Conservation (phyloP, 345 rosid species). For the Iberis pinnata region DNA sequence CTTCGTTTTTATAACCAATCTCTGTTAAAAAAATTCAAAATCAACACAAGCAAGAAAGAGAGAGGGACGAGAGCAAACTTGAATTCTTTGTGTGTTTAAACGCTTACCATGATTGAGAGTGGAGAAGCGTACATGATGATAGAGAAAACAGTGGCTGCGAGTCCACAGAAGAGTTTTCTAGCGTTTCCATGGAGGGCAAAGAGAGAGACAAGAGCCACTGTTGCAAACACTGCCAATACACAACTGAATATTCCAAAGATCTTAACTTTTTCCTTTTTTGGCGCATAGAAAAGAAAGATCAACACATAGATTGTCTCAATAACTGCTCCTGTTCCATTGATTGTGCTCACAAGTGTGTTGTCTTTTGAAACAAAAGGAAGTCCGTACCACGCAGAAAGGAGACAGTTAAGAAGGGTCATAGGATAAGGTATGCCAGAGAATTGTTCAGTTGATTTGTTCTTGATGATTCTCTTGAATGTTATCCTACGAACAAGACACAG, state of each 20-base stretch:
- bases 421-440: slow-evolving; percentile 96
- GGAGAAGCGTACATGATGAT: slow-evolving; percentile 96
- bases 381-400: slow-evolving; percentile 97
- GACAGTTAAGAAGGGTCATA: slow-evolving; percentile 95
- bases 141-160: slow-evolving; percentile 78
- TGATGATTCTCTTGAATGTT: slow-evolving; percentile 74
- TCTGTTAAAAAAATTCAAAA: slow-evolving; percentile 35
- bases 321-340: slow-evolving; percentile 71
- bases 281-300: slow-evolving; percentile 55
- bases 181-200: slow-evolving; percentile 55
- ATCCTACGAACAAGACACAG: slow-evolving; percentile 42
- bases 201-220: slow-evolving; percentile 56
- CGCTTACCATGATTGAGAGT: slow-evolving; percentile 85
- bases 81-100: too few relatives aligned
- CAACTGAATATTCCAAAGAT: slow-evolving; percentile 48
- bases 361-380: slow-evolving; percentile 79
- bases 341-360: slow-evolving; percentile 69
- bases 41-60: background rate
- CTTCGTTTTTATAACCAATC: slow-evolving; percentile 79
- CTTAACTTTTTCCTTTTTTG: slow-evolving; percentile 68
- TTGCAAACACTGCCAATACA: slow-evolving; percentile 51
- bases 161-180: slow-evolving; percentile 78
- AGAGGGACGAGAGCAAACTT: background rate
- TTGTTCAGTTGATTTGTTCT: slow-evolving; percentile 63
- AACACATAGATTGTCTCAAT: slow-evolving; percentile 66